Conservation (phyloP, 2,329 filamentous ascomycete genomes). For the Dothidotthia symphoricarpi region DNA sequence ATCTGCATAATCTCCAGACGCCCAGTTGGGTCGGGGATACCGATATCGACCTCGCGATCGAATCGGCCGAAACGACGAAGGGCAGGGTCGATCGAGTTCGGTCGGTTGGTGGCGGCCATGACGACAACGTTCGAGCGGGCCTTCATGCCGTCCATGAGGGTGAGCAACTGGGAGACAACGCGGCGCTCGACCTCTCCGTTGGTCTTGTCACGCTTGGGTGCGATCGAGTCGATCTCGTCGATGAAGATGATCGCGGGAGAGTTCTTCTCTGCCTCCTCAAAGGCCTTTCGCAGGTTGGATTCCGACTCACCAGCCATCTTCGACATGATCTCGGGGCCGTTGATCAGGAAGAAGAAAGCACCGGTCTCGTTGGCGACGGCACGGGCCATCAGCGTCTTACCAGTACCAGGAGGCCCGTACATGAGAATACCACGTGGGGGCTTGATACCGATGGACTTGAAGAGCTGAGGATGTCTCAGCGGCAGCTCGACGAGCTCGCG, state of each 20-base stretch:
- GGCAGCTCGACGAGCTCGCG: constrained; percentile 97
- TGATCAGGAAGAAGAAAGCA: constrained; percentile 99
- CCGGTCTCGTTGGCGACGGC: constrained; percentile 98
- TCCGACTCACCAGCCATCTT: constrained; percentile 99
- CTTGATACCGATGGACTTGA: constrained; percentile 99
- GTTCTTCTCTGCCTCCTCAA: constrained; percentile 99
- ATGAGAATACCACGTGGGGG: constrained; percentile 96
- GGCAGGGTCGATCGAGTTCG: constrained; percentile 97
- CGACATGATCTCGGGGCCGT: constrained; percentile 99
- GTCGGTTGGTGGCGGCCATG: constrained; percentile 98
- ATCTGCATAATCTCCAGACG: constrained; percentile 99
- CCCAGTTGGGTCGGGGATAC: constrained; percentile 94
- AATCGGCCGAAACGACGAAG: constrained; percentile 98
- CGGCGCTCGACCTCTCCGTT: constrained; percentile 98
- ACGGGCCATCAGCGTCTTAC: constrained; percentile 98
- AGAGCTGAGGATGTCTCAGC: constrained; percentile 93
- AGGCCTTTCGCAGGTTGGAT: constrained; percentile 97
- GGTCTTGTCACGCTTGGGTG: constrained; percentile 99
- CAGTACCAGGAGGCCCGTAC: constrained; percentile 90
- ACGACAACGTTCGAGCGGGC: constrained; percentile 97
- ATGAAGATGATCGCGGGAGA: constrained; percentile 99
- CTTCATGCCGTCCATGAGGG: constrained; percentile 99
- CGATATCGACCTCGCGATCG: constrained; percentile 98
- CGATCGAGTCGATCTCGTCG: constrained; percentile 98
- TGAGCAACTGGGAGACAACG: constrained; percentile 94